phyloP scores from a whole-genome alignment of 352 stramenopile genomes.

The Halophytophthora polymorphica region DNA sequence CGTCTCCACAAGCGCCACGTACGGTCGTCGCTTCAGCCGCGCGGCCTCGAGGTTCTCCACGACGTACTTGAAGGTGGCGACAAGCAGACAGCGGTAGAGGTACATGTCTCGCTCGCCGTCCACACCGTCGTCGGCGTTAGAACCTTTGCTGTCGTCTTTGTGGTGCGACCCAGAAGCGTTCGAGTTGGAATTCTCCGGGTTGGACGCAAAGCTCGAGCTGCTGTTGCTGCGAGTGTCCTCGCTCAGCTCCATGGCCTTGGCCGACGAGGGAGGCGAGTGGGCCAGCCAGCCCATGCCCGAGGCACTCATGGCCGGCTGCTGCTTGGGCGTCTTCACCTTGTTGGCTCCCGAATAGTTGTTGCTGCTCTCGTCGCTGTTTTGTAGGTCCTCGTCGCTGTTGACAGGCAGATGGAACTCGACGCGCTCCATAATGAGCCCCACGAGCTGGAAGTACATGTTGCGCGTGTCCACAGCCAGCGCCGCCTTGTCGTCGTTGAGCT shows the following conservation, averaged over 20 bases:
- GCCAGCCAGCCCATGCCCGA: slow-evolving; percentile 23
- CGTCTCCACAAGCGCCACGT: slow-evolving; percentile 53
- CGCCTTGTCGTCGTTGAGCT: slow-evolving; percentile 48
- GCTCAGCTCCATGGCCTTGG: slow-evolving; percentile 21
- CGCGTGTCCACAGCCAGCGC: slow-evolving; percentile 30
- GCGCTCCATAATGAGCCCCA: slow-evolving; percentile 58
- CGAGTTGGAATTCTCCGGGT: slow-evolving; percentile 16
- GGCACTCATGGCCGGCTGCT: background rate
- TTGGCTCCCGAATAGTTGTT: slow-evolving; percentile 13
- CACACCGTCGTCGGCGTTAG: slow-evolving; percentile 18
- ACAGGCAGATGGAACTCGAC: slow-evolving; percentile 58
- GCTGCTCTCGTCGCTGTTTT: background rate
- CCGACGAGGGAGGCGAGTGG: slow-evolving; percentile 26
- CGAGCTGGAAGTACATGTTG: slow-evolving; percentile 63
- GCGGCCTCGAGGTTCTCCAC: slow-evolving; percentile 56
- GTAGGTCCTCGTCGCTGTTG: slow-evolving; percentile 7
- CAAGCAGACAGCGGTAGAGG: slow-evolving; percentile 60
- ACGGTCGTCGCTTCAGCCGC: slow-evolving; percentile 35
- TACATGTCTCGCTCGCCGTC: slow-evolving; percentile 58
- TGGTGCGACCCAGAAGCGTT: slow-evolving; percentile 1
- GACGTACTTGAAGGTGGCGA: slow-evolving; percentile 78
- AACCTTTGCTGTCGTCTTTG: slow-evolving; percentile 6
- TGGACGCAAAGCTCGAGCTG: slow-evolving; percentile 11
- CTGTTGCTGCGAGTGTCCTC: slow-evolving; percentile 2
- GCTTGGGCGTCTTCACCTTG: slow-evolving; percentile 7